Evolutionary conservation across 805 yeast species (phyloP), one percentile per base, ranked within the genome.

Genomic region (Tetrapisispora taiwanensis): DNA sequence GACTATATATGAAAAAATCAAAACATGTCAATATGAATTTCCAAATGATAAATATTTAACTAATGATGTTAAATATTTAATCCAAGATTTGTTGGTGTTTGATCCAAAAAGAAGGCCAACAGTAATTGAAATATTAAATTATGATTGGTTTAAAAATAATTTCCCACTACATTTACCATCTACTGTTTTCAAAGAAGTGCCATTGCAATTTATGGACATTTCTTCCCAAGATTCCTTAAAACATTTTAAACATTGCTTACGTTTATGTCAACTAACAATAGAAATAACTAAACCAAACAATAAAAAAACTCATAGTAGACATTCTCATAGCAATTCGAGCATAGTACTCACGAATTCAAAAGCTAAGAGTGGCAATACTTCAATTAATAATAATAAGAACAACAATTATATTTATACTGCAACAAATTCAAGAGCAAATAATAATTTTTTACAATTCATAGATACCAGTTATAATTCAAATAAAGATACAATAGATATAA

Each of bases 1-100:
- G 55, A 78, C 82, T 45, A 92, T 92, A 52, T 92, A 92, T 66
- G 94, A 87, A 58, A 76, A 95, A 67, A 92, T 92, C 62, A 87
- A 88, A 63, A 72, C 74, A 46, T 81, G 82, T 46, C 95, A 87
- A 48, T 87, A 79, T 60, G 65, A 67, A 32, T 90, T 89, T 64
- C 98, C 97, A 17, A 70, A 68, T 17, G 81, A 78, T 46, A 76
- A 77, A 53, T 61, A 64, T 26, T 76, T 84, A 34, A 79, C 94
- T 5, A 63, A 70, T 5, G 87, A 81, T 43, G 97, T 96, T 1
- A 76, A 75, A 56, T 68, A 70, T 17, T 72, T 94, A 47, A 85
- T 92, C 48, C 69, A 68, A 49, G 84, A 81, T 55, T 71, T 92
- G 48, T 74, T 92, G 49, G 74, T 83, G 32, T 74, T 85, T 30